Conservation (phyloP, 2,329 filamentous ascomycete genomes). For the Aspergillus sergii region DNA sequence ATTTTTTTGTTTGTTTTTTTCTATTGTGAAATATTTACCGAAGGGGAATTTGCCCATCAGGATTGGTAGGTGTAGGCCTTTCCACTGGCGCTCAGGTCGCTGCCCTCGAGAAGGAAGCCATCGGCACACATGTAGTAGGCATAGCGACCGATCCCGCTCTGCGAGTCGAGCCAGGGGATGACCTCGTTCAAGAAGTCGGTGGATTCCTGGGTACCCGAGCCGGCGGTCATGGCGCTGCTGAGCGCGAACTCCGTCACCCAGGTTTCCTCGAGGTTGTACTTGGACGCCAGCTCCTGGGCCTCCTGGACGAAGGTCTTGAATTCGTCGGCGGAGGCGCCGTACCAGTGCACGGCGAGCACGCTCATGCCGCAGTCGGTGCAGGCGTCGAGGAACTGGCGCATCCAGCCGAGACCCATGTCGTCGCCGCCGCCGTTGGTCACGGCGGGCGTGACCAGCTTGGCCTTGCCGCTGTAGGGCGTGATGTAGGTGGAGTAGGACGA, state of each 20-base stretch:
- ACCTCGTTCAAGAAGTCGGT: slow-evolving; percentile 41
- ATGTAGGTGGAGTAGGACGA: slow-evolving; percentile 41
- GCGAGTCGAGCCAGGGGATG: slow-evolving; percentile 42
- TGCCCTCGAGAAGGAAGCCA: slow-evolving; percentile 34
- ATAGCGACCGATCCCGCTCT: slow-evolving; percentile 44
- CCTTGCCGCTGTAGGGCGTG: slow-evolving; percentile 38
- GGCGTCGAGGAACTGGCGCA: slow-evolving; percentile 40
- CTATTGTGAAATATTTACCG: neutral
- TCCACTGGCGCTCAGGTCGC: slow-evolving; percentile 32
- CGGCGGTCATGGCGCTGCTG: slow-evolving; percentile 29
- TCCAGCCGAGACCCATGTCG: slow-evolving; percentile 43
- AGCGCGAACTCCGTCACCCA: slow-evolving; percentile 52
- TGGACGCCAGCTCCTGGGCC: slow-evolving; percentile 36
- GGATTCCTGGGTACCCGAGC: slow-evolving; percentile 25
- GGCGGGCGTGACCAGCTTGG: slow-evolving; percentile 47
- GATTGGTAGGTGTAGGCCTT: slow-evolving; percentile 26
- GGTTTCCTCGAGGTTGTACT: slow-evolving; percentile 41
- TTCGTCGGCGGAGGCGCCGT: slow-evolving; percentile 35
- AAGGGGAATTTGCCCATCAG: neutral
- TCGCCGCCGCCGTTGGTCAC: slow-evolving; percentile 40
- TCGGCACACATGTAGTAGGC: slow-evolving; percentile 45
- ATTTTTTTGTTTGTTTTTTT: neutral
- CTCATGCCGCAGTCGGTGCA: slow-evolving; percentile 45
- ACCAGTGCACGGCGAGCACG: slow-evolving; percentile 51
- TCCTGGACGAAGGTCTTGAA: slow-evolving; percentile 43